Evolutionary conservation across 2,329 filamentous ascomycete species (phyloP), one percentile per base, ranked within the genome.

Genomic region (Penicillium corylophilum): DNA sequence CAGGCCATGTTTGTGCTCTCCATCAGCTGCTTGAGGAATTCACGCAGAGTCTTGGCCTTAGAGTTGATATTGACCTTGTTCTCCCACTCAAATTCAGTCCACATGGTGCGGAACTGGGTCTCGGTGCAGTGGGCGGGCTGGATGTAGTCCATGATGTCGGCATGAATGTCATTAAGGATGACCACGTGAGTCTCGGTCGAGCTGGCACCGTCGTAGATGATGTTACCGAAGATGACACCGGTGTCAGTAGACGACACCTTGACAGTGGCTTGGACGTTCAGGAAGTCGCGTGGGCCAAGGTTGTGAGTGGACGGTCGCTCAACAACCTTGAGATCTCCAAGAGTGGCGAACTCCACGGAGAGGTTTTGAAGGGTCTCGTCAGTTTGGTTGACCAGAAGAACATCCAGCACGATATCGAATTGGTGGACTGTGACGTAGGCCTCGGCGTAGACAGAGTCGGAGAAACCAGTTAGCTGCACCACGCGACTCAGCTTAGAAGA

Each of bases 1-100:
- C 94, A 99, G 71, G 87, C 94, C 94, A 99, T 99, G 75, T 99
- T 97, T 48, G 94, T 99, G 71, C 89, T 93, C 55, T 91, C 90
- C 94, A 97, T 97, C 54, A 99, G 79, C 71, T 95, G 88, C 63
- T 90, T 87, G 59, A 99, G 77, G 83, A 99, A 99, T 18, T 95
- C 90, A 44, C 93, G 85, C 55, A 99, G 80, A 24, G 84, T 88
- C 79, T 93, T 95, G 61, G 90, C 90, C 80, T 96, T 97, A 59
- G 90, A 95, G 76, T 96, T 96, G 77, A 99, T 97, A 77, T 99
- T 99, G 74, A 99, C 93, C 83, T 99, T 99, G 79, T 99, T 99
- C 80, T 99, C 94, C 94, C 94, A 99, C 72, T 99, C 94, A 62
- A 99, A 99, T 71, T 99, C 94, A 33, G 94, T 99, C 94, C 94